Evolutionary conservation across 495 filamentous ascomycete species (phyloP).

Genomic region (Lasiosphaeria ovina): DNA sequence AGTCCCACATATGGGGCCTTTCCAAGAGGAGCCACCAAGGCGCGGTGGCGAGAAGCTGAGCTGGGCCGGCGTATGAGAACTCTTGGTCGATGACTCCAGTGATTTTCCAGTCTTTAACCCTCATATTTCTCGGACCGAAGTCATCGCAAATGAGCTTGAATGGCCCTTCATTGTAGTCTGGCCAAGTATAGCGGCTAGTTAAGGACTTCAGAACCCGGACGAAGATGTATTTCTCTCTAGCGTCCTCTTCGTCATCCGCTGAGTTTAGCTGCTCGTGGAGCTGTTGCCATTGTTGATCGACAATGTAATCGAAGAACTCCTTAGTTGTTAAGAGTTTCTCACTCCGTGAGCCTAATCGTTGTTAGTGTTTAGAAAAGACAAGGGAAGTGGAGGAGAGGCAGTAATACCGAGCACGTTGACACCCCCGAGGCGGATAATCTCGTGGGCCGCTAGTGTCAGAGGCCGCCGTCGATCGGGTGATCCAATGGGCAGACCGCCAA

Average conservation of each 20-base stretch:
- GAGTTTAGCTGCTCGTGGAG: not conserved
- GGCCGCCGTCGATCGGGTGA: constrained; percentile 7
- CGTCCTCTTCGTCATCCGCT: not conserved
- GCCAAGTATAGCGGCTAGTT: constrained; percentile 3
- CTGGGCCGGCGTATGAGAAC: not conserved
- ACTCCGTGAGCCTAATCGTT: not conserved
- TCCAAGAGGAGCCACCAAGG: constrained; percentile 7
- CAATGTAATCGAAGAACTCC: constrained; percentile 1
- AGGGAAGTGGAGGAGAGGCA: not conserved
- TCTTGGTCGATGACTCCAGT: not conserved
- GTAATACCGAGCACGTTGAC: constrained; percentile 5
- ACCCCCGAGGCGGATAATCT: constrained; percentile 2
- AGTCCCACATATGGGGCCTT: constrained; percentile 1
- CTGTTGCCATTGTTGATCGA: constrained; percentile 5
- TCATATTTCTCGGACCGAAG: constrained; percentile 3
- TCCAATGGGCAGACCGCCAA: not conserved
- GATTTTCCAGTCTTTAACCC: not conserved
- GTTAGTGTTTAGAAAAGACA: constrained; percentile 1
- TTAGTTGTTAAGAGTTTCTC: constrained; percentile 1
- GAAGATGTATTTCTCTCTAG: constrained; percentile 6
- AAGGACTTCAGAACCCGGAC: constrained; percentile 3
- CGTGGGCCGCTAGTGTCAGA: constrained; percentile 3
- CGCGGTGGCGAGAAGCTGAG: constrained; percentile 2
- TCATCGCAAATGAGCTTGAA: constrained; percentile 1
- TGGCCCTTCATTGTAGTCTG: constrained; percentile 4